A percentile compares a stretch with the other conserved stretches of the same genome.
phyloP scores from a whole-genome alignment of 2,329 filamentous ascomycete genomes.

The Sarocladium brachiariae region DNA sequence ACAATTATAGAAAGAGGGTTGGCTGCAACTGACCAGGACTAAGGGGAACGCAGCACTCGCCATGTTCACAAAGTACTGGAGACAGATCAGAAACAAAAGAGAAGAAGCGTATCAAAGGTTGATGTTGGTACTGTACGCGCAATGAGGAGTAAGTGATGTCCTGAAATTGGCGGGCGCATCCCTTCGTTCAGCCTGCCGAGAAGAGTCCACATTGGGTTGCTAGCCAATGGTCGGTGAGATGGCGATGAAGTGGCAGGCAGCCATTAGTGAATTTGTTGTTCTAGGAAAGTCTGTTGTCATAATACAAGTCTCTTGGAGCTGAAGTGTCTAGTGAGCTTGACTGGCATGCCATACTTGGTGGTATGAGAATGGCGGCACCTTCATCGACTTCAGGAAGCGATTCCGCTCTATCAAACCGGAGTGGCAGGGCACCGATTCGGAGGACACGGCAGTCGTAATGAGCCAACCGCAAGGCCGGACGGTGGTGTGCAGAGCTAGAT shows the following conservation, averaged over 20 bases:
- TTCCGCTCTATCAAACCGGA: too few relatives aligned
- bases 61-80: background rate
- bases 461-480: conserved; percentile 5
- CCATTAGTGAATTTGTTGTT: too few relatives aligned
- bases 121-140: too few relatives aligned
- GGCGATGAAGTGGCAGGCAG: too few relatives aligned
- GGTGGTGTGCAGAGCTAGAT: background rate
- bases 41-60: conserved; percentile 4
- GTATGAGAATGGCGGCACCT: too few relatives aligned
- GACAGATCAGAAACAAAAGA: background rate
- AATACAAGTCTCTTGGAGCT: too few relatives aligned
- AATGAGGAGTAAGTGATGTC: background rate
- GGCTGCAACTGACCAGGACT: too few relatives aligned
- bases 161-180: conserved; percentile 8
- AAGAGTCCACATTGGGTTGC: background rate
- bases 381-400: too few relatives aligned
- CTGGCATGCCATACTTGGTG: too few relatives aligned
- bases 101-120: background rate
- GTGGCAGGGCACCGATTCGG: background rate
- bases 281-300: background rate
- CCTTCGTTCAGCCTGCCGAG: background rate
- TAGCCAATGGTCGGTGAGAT: conserved; percentile 3
- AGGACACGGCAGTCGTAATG: conserved; percentile 2
- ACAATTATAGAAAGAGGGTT: too few relatives aligned
- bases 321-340: too few relatives aligned